Conservation (phyloP, 192 early-diverging fungal species). For the Coemansia furcata region DNA sequence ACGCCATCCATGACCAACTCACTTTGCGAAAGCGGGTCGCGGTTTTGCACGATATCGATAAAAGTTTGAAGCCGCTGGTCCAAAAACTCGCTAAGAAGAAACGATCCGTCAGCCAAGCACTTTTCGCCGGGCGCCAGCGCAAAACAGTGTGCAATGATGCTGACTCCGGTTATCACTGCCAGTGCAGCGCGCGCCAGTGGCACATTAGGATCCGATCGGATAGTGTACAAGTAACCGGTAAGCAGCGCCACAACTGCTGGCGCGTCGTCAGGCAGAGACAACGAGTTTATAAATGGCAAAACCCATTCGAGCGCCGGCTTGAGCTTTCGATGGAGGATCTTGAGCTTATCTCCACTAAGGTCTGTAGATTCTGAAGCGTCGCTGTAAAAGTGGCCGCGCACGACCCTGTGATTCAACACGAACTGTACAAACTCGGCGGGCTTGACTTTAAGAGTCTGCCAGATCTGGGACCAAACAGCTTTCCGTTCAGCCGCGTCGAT, state of each 20-base stretch:
- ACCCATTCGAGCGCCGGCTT: constrained; percentile 44
- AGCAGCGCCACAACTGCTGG: constrained; percentile 25
- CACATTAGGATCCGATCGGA: constrained; percentile 14
- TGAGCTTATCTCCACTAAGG: constrained; percentile 14
- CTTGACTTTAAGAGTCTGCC: neutral
- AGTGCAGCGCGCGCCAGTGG: constrained; percentile 15
- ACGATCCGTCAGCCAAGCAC: constrained; percentile 10
- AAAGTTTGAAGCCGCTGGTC: constrained; percentile 14
- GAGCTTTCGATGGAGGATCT: constrained; percentile 15
- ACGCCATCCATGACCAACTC: constrained; percentile 31
- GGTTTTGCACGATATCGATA: constrained; percentile 31
- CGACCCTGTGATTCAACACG: constrained; percentile 5
- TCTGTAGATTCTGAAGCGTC: neutral
- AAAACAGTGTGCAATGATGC: constrained; percentile 39
- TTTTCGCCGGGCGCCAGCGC: constrained; percentile 27
- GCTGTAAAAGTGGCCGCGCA: constrained; percentile 12
- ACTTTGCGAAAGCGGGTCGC: constrained; percentile 20
- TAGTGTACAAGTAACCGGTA: constrained; percentile 15
- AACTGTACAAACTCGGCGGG: constrained; percentile 21
- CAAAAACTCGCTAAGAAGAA: constrained; percentile 30
- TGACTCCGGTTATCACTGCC: constrained; percentile 31
- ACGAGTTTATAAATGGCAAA: constrained; percentile 41
- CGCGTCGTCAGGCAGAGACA: constrained; percentile 24
- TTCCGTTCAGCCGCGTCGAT: constrained; percentile 15
- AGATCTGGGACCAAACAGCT: constrained; percentile 24